Conservation (phyloP, 805 yeast species). For the Teunomyces panamensis region DNA sequence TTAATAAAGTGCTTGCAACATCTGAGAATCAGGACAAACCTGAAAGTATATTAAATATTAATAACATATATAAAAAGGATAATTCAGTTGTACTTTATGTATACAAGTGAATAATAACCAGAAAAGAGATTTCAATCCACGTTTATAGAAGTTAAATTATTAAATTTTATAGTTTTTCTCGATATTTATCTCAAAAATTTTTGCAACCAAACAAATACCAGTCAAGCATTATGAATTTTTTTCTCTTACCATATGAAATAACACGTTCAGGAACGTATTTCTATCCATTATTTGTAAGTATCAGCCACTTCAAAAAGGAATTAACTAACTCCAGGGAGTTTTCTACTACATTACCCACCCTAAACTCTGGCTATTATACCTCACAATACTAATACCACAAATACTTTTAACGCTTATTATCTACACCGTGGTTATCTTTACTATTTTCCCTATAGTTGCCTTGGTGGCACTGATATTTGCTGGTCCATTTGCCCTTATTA, state of each 20-base stretch:
- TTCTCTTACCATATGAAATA: constrained; percentile 1
- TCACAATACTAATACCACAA: constrained; percentile 47
- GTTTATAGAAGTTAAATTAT: neutral
- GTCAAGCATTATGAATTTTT: neutral
- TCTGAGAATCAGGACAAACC: neutral
- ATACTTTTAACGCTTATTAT: constrained; percentile 35
- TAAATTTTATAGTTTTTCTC: neutral
- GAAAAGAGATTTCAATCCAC: no score
- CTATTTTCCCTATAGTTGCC: constrained; percentile 46
- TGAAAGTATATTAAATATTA: neutral
- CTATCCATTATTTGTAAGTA: constrained; percentile 24
- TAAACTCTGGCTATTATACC: constrained; percentile 45
- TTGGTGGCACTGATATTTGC: constrained; percentile 38
- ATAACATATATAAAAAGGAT: no score
- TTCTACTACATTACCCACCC: constrained; percentile 39
- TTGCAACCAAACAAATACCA: neutral
- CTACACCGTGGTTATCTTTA: constrained; percentile 31
- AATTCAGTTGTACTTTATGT: no score
- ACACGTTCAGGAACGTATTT: constrained; percentile 16
- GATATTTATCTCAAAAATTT: neutral
- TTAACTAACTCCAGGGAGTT: constrained; percentile 32
- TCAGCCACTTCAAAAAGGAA: neutral
- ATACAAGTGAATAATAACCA: no score
- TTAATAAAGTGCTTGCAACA: neutral
- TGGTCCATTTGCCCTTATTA: constrained; percentile 51